Base-by-base conservation (phyloP, 2,329 filamentous ascomycete species). In the Thielaviopsis ethacetica region DNA sequence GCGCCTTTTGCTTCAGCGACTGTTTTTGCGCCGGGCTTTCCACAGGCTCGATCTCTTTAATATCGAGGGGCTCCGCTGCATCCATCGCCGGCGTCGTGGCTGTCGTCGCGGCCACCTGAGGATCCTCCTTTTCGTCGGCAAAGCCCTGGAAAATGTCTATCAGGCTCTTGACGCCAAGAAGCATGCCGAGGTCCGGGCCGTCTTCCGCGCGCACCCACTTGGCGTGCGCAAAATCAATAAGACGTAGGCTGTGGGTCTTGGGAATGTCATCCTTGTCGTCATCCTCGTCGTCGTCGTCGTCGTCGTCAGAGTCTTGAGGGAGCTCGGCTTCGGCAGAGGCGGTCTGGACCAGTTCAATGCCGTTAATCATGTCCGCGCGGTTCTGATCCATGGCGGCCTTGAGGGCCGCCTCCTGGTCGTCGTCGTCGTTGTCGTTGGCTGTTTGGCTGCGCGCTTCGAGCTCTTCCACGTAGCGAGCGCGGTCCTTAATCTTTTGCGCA, bases 151-250 rank as follows among this genome's bases (percentile, higher is more conserved):
- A 83, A 30, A 96, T 84, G 61, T 76, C 76, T 56, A 80, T 76
- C 44, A 91, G 73, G 67, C 79, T 91, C 67, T 83, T 76, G 62
- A 96, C 81, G 0, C 91, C 91, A 41, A 74, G 74, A 34, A 96
- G 74, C 15, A 80, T 74, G 67, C 97, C 97, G 71, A 95, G 85
- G 68, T 98, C 93, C 0, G 86, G 85, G 0, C 91, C 91, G 26
- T 61, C 56, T 65, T 85, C 72, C 1, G 89, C 88, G 0, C 88
- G 86, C 1, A 82, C 85, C 84, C 86, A 97, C 55, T 76, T 73
- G 12, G 93, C 93, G 71, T 98, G 93, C 1, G 93, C 93, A 76
- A 98, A 98, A 70, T 98, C 93, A 65, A 98, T 98, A 63, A 98
- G 77, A 68, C 91, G 93, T 55, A 96, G 76, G 13, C 82, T 79